Percentiles rank a stretch among this genome's conserved stretches.
Evolutionary conservation across 129 eudicot genomes (phyloP).

Genomic region (Pseudognaphalium luteoalbum): DNA sequence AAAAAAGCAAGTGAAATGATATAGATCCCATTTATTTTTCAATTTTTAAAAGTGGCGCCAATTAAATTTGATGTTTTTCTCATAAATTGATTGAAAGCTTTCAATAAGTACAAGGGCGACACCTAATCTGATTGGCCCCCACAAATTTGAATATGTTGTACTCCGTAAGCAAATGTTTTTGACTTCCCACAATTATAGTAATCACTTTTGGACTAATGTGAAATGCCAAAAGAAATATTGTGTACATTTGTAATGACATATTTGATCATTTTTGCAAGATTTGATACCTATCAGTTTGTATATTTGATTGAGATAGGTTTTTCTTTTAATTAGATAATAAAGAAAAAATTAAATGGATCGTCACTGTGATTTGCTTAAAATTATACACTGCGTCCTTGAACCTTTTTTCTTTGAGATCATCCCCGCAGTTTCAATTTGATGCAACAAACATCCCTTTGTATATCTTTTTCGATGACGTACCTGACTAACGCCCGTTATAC

Average conservation of each 20-base stretch:
- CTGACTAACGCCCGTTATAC: no score
- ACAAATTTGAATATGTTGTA: conserved; percentile 20
- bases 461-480: no score
- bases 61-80: not conserved
- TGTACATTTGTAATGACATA: not conserved
- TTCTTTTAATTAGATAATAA: no score
- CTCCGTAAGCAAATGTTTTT: not conserved
- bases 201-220: conserved; percentile 6
- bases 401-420: no score
- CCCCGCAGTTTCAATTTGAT: no score
- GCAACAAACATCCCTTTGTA: no score
- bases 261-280: no score
- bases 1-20: not conserved
- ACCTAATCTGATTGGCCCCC: conserved; percentile 24
- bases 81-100: not conserved
- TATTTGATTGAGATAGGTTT: no score
- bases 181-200: conserved; percentile 15
- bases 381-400: no score
- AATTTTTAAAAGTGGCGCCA: not conserved
- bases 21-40: not conserved
- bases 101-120: conserved; percentile 19
- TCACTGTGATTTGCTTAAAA: no score
- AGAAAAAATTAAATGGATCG: no score
- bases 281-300: no score
- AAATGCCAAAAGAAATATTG: not conserved